A percentile compares a stretch with the other conserved stretches of the same genome.
These are phyloP conservation scores for Vitis hybrid DNA, from an alignment of 177 flowering plant species.

Conservation along the genomic window DNA sequence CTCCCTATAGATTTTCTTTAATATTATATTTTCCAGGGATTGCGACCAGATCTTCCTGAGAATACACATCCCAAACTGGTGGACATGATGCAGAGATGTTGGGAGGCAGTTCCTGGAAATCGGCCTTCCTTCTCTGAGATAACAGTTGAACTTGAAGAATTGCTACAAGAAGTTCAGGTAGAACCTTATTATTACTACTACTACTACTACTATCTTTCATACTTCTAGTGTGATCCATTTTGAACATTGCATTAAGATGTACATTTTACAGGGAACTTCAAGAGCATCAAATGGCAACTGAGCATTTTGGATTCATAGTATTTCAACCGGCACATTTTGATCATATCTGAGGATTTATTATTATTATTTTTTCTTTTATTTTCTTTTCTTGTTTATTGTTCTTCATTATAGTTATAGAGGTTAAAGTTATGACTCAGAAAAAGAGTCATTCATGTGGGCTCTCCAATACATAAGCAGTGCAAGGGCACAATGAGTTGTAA, in stretches of 20 bases:
- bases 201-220: too few species aligned
- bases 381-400: slow-evolving; percentile 3
- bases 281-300: slow-evolving; percentile 15
- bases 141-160: slow-evolving; percentile 52
- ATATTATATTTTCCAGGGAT: slow-evolving; percentile 49
- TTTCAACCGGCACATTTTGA: slow-evolving; percentile 7
- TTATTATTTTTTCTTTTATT: background rate
- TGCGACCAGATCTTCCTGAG: slow-evolving; percentile 75
- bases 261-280: slow-evolving; percentile 19
- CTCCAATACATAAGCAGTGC: slow-evolving; percentile 4
- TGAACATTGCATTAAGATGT: too few species aligned
- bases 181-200: background rate
- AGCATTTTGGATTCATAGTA: slow-evolving; percentile 1
- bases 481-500: background rate
- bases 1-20: background rate
- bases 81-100: slow-evolving; percentile 85
- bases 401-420: slow-evolving; percentile 11
- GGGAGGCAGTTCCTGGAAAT: slow-evolving; percentile 62
- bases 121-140: slow-evolving; percentile 79
- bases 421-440: slow-evolving; percentile 6
- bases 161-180: slow-evolving; percentile 56
- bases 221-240: too few species aligned
- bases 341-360: slow-evolving; percentile 6
- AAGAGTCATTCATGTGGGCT: slow-evolving; percentile 6
- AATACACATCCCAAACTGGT: slow-evolving; percentile 63